Base-by-base conservation (phyloP, 2,329 filamentous ascomycete genomes). In the Ceratocystis variospora region DNA sequence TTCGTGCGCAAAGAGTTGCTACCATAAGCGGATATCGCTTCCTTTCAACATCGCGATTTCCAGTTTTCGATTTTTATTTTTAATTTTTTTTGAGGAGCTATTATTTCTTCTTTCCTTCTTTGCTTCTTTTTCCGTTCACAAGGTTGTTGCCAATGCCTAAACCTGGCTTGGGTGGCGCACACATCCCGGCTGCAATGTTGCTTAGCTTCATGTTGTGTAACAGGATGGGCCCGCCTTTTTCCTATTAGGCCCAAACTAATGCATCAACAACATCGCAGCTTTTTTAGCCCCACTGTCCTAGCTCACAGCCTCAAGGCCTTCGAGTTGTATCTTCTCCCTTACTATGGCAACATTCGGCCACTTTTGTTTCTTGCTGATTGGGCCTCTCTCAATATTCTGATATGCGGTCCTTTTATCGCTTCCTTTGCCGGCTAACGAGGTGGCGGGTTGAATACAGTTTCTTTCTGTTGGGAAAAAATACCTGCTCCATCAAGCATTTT, bases 151-250 rank as follows among this genome's bases (percentile, higher is more conserved):
- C 53, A 57, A 37, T 25, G n/a, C 63, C 50, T 61, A 25, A 15
- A 41, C 37, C 8, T 61, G 44, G 12, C 25, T 64, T 64, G 19
- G 10, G 48, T 19, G 50, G 33, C 63, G 63, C 50, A 57, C 25
- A 41, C 37, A 61, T 46, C 50, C 53, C 55, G 41, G 50, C 22
- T 31, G 33, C 55, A 28, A 65, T 65, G 63, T 41, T 61, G 46
- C 63, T 65, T 65, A 31, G 63, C 19, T 50, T 25, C 63, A 65
- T 65, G 63, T 17, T 65, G 63, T 65, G 63, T 65, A 65, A 65
- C 63, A 65, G 48, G 22, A 37, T n/a, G 2, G 37, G 15, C 50
- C 12, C 63, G 22, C 28, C 63, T 50, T 63, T 63, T 28, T 63
- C 22, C 25, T 31, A 48, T 63, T 63, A 48, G 61, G 61, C 61